These are phyloP conservation scores for Solidago caesia DNA, from an alignment of 129 eudicot species.

Conservation along the genomic window DNA sequence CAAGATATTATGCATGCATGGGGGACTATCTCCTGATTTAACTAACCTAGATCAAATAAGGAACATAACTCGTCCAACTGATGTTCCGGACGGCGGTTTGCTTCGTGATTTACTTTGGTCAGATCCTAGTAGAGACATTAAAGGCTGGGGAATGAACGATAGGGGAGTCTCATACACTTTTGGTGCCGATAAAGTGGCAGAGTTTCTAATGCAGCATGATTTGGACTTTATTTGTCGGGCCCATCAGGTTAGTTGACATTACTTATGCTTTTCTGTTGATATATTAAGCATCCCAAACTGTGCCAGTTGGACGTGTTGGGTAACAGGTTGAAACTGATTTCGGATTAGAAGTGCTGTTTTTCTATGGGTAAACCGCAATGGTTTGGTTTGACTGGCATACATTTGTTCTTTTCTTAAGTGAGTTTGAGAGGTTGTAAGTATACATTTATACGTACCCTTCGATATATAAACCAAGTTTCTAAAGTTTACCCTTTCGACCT, in stretches of 20 bases:
- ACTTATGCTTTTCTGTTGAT: neutral
- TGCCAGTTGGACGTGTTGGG: neutral
- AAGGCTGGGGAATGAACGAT: constrained; percentile 82
- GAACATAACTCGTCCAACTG: constrained; percentile 63
- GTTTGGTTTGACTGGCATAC: neutral
- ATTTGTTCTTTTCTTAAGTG: neutral
- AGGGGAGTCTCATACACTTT: constrained; percentile 69
- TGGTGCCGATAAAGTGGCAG: constrained; percentile 72
- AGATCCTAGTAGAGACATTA: constrained; percentile 59
- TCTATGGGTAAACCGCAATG: neutral
- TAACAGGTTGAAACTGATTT: neutral
- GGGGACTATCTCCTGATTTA: constrained; percentile 75
- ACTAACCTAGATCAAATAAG: constrained; percentile 66
- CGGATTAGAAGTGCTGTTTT: neutral
- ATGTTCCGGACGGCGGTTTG: constrained; percentile 74
- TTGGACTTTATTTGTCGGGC: constrained; percentile 83
- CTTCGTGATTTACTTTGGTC: constrained; percentile 79
- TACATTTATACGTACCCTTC: neutral
- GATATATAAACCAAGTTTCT: neutral
- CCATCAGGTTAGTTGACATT: constrained; percentile 50
- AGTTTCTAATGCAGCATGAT: constrained; percentile 71
- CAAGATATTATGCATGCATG: constrained; percentile 80
- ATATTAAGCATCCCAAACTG: neutral
- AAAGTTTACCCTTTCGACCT: neutral
- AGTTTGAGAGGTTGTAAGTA: neutral